Evolutionary conservation across 2,329 filamentous ascomycete genomes (phyloP), one percentile per base, ranked within the genome.

Genomic region (Epichloe glyceriae): DNA sequence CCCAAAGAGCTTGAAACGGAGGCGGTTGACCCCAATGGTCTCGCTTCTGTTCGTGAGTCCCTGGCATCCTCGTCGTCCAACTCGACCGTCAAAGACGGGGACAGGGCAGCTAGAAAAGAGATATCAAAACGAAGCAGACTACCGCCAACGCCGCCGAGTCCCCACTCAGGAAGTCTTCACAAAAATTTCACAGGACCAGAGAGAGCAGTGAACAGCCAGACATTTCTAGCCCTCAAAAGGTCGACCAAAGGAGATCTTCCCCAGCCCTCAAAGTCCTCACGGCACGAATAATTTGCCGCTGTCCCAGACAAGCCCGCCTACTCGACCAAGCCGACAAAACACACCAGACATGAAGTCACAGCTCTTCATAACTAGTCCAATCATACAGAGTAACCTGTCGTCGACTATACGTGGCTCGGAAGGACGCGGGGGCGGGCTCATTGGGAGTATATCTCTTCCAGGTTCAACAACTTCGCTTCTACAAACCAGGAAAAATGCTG

Each of bases 11-110:
- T 59, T n/a, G 74, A 74, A 20, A 61, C 66, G 14, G 65, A 68
- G 39, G 64, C 64, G 35, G 64, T 70, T 22, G 76, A 82, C 44
- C 71, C 73, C 11, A 73, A 78, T 53, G 79, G 78, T 4, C 71
- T 88, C 38, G 74, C 82, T 37, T 75, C 79, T 5, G 79, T 88
- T 5, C 75, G 82, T 50, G 85, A 89, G 61, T 83, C 83, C 1
- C 70, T 81, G 5, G 84, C 76, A 20, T 88, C 85, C 1, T 88
- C 85, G 0, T 88, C 85, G 0, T 86, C 83, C 5, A 79, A 77
- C 53, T 86, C 83, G 6, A 86, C 82, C 2, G 76, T 86, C 8
- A 75, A 80, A 35, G 75, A 70, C 15, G 73, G 71, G 22, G 72
- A 72, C 12, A 72, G 64, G 54, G 60, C 55, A 19, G 54, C 53